Evolutionary conservation across 2,329 filamentous ascomycete genomes (phyloP), one percentile per base, ranked within the genome.

Genomic region (Ophiocordyceps sinensis): DNA sequence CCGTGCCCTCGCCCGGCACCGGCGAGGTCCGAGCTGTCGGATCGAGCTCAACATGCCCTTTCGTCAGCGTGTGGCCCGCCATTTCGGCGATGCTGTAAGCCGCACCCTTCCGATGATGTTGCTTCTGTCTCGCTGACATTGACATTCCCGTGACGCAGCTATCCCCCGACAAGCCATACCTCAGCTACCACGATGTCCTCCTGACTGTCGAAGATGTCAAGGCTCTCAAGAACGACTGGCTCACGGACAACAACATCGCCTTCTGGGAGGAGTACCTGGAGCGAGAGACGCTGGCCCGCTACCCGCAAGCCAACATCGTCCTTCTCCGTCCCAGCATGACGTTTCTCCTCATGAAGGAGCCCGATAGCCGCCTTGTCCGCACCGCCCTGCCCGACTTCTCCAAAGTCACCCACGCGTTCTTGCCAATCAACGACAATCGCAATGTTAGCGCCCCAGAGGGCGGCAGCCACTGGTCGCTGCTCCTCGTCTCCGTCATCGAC

Each of bases 211-310:
- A 91, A 58, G 91, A 98, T 61, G 76, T 96, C 50, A 83, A 88
- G 58, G 81, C 82, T 14, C 75, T 98, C 44, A 86, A 84, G 63
- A 72, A 84, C 61, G 91, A 95, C 68, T 98, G 91, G 91, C 70
- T 98, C 40, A 95, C 89, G 36, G 91, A 98, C 60, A 95, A 94
- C 66, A 88, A 87, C 52, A 96, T 98, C 50, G 82, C 86, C 39
- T 96, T 98, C 59, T 98, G 91, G 89, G 85, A 96, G 72, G 89
- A 96, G 73, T 94, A 78, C 58, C 78, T 98, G 49, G 91, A 98
- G 62, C 85, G 79, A 46, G 89, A 96, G 66, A 79, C 86, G 45
- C 79, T 98, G 26, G 68, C 70, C 28, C 75, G 78, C 51, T 94
- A 83, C 57, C 84, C 85, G 10, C 79, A 84, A 55, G 86, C 86